Base-by-base conservation (phyloP, 1,139 yeast species). In the Chernovozyma sophiae-reginae region DNA sequence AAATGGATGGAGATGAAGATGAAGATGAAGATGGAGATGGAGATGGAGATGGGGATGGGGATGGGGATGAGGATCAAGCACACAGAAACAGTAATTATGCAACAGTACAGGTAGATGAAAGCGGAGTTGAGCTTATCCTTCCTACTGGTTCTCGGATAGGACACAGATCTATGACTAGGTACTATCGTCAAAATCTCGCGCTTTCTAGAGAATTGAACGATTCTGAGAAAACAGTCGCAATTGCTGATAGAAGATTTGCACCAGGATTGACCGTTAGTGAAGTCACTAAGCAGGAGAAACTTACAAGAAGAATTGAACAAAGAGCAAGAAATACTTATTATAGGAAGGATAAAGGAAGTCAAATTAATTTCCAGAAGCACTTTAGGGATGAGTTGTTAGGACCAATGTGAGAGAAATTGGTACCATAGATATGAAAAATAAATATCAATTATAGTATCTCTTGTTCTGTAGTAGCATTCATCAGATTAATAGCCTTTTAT, bases 141-240 rank as follows among this genome's bases (percentile, higher is more conserved):
- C 77, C 79, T 0, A 60, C 71, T n/a, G 81, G 81, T 1, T 52
- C 67, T 7, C 60, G 60, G 35, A 56, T 75, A 3, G 78, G 78
- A 0, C 79, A 74, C 49, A 53, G 80, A 35, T 53, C 72, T 2
- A 63, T 71, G 68, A 51, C 58, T n/a, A 56, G 69, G 31, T 66
- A 68, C 40, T 64, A 68, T 39, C 68, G 71, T 36, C 77, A 67
- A 43, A 65, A 60, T 35, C 49, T 63, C 18, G 52, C 58, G 0
- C 36, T 49, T 13, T 63, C 67, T 3, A 38, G 52, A 6, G 60
- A 49, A 11, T 37, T 51, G 8, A 34, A 43, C 4, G 72, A 67
- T 11, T 54, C 64, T 0, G 53, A 50, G 29, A 60, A 47, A 34
- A 64, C 74, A 0, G 63, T 66, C 20, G 68, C 71, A 0, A 42